Base-by-base conservation (phyloP, 345 rosid genomes). In the Ailanthus altissimus region DNA sequence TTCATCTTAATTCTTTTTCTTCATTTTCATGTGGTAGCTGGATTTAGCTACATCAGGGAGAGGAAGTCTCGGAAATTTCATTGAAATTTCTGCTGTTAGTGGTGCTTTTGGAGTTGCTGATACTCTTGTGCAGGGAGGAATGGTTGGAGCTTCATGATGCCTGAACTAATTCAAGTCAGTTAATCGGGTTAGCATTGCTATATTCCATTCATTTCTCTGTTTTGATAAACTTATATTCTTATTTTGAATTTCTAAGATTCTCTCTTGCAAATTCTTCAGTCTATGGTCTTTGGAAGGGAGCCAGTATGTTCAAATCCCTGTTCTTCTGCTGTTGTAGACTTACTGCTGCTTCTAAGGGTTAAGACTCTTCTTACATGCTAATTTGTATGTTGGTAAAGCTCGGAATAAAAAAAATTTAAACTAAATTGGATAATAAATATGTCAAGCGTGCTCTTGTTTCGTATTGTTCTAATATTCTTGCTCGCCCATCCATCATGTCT, bases 41-140 rank as follows among this genome's bases (percentile, higher is more conserved):
- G 96, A 95, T 87, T 74, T 92, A 76, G 96, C 92, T 76, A 85
- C 96, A 9, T 85, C 86, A 1, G 97, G 99, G 5, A 85, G 83
- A 85, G 97, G 97, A 80, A 94, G 98, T 12, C 26, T 92, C 56
- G 89, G 83, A 83, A 78, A 91, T 57, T 95, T 87, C 69, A 80
- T 93, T 32, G 90, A 90, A 53, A 84, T 95, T 73, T 95, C 96
- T 68, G 80, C 50, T 56, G 54, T 92, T 11, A 88, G 90, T 16
- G 91, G 88, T 53, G 76, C 82, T 59, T 93, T 95, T 74, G 98
- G 99, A 36, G 54, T 89, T 25, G 96, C 98, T 61, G 97, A 92
- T 92, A 98, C 93, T 78, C 83, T 84, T 77, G 96, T 90, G 26
- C 93, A 93, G 82, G 96, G 98, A 70, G 99, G 92, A 73, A 90